Evolutionary conservation across 805 yeast genomes (phyloP).

Genomic region (Candida methanosorbosa): DNA sequence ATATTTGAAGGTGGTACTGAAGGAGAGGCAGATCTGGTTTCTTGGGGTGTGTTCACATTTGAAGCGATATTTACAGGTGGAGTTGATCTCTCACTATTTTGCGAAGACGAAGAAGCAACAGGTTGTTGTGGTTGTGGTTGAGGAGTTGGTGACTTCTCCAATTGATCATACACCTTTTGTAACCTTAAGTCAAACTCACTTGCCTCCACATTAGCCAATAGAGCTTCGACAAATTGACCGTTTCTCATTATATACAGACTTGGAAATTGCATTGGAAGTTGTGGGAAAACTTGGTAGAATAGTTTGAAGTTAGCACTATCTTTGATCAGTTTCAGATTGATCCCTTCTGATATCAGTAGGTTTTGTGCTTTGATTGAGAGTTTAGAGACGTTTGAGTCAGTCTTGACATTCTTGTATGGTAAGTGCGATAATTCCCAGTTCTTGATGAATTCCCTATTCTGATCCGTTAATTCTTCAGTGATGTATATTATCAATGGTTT

Average conservation of each 20-base stretch:
- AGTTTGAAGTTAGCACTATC: not conserved
- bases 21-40: conserved; percentile 3
- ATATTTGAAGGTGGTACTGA: not conserved
- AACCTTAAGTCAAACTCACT: conserved; percentile 21
- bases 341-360: not conserved
- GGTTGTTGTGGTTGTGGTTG: not conserved
- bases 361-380: not conserved
- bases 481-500: not conserved
- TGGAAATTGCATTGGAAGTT: conserved; percentile 33
- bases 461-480: not conserved
- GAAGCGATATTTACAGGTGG: not conserved
- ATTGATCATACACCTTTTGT: conserved; percentile 8
- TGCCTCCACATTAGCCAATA: not conserved
- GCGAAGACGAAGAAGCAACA: not conserved
- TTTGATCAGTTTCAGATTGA: not conserved
- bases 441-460: too few relatives aligned
- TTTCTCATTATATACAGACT: conserved; percentile 45
- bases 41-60: conserved; percentile 2
- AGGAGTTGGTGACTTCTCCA: conserved; percentile 1
- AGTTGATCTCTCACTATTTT: too few relatives aligned
- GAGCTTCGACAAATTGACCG: conserved; percentile 32
- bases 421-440: not conserved
- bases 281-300: conserved; percentile 18
- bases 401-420: not conserved
- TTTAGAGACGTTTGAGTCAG: not conserved